Conservation (phyloP, 2,329 filamentous ascomycete genomes). For the Acephala macrosclerotiorum region DNA sequence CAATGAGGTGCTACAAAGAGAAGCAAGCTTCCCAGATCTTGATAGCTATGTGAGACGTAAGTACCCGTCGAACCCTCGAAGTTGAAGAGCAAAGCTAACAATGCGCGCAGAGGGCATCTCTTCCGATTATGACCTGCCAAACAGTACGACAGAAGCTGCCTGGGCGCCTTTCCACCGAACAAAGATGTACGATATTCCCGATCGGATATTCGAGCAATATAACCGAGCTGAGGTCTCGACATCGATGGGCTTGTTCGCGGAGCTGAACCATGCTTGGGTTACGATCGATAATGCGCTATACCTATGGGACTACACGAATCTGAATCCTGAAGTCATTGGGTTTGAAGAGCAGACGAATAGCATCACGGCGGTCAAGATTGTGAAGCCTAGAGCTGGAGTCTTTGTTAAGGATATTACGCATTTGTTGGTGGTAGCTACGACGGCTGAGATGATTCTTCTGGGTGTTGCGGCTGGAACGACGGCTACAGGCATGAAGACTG, state of each 20-base stretch:
- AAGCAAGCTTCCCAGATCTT: slow-evolving; percentile 85
- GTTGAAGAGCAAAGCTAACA: slow-evolving; percentile 37
- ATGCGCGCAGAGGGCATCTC: slow-evolving; percentile 77
- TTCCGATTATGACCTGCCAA: slow-evolving; percentile 86
- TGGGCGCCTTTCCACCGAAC: slow-evolving; percentile 92
- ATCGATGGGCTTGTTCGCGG: slow-evolving; percentile 94
- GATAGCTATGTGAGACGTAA: slow-evolving; percentile 89
- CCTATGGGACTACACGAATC: slow-evolving; percentile 95
- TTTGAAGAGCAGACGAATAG: slow-evolving; percentile 89
- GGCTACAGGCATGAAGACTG: slow-evolving; percentile 72
- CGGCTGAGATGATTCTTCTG: slow-evolving; percentile 84
- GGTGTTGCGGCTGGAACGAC: slow-evolving; percentile 76
- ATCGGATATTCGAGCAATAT: slow-evolving; percentile 91
- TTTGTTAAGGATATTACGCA: slow-evolving; percentile 88
- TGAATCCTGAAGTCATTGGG: slow-evolving; percentile 89
- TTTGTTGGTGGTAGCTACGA: slow-evolving; percentile 88
- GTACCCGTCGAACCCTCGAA: slow-evolving; percentile 46
- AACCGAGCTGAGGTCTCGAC: slow-evolving; percentile 87
- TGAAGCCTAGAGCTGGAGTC: slow-evolving; percentile 84
- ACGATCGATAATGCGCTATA: slow-evolving; percentile 96
- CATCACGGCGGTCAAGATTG: slow-evolving; percentile 90
- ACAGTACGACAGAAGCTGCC: slow-evolving; percentile 61
- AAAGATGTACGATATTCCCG: slow-evolving; percentile 88
- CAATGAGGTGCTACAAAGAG: slow-evolving; percentile 77
- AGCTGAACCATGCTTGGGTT: slow-evolving; percentile 95